These are phyloP conservation scores for Harringtonia lauricola DNA, from an alignment of 2,329 filamentous ascomycete species.

Conservation along the genomic window DNA sequence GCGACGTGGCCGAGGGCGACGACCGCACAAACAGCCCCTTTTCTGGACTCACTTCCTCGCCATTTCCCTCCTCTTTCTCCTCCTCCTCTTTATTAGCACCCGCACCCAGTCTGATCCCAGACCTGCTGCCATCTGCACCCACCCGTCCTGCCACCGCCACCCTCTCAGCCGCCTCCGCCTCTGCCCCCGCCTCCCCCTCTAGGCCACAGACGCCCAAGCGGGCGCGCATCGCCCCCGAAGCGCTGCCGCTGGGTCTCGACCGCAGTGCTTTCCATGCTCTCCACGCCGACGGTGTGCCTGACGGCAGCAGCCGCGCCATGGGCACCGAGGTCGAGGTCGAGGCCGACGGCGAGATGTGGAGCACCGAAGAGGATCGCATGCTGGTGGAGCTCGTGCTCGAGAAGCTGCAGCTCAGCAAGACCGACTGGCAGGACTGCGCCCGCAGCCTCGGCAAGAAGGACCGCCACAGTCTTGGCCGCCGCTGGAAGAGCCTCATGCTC, in stretches of 20 bases:
- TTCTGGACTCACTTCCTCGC: too few species aligned
- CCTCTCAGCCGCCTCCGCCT: too few species aligned
- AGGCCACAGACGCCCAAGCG: slow-evolving; percentile 47
- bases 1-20: neutral
- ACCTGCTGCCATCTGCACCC: too few species aligned
- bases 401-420: slow-evolving; percentile 52
- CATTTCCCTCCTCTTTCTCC: too few species aligned
- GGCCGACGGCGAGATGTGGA: slow-evolving; percentile 42
- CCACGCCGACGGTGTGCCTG: slow-evolving; percentile 20
- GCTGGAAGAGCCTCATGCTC: slow-evolving; percentile 53
- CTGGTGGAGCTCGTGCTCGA: slow-evolving; percentile 58
- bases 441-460: slow-evolving; percentile 51
- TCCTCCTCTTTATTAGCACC: too few species aligned
- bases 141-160: too few species aligned
- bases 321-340: slow-evolving; percentile 30
- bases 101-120: too few species aligned
- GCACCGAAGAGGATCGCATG: slow-evolving; percentile 50
- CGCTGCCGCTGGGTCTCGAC: slow-evolving; percentile 48
- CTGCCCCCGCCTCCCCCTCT: slow-evolving; percentile 8
- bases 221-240: slow-evolving; percentile 46
- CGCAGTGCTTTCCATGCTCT: slow-evolving; percentile 46
- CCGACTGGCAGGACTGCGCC: slow-evolving; percentile 58
- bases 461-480: slow-evolving; percentile 40
- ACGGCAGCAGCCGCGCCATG: slow-evolving; percentile 9
- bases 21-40: too few species aligned